These are phyloP conservation scores for Cucurbita ficifolia DNA, from an alignment of 306 rosid species.

Conservation along the genomic window DNA sequence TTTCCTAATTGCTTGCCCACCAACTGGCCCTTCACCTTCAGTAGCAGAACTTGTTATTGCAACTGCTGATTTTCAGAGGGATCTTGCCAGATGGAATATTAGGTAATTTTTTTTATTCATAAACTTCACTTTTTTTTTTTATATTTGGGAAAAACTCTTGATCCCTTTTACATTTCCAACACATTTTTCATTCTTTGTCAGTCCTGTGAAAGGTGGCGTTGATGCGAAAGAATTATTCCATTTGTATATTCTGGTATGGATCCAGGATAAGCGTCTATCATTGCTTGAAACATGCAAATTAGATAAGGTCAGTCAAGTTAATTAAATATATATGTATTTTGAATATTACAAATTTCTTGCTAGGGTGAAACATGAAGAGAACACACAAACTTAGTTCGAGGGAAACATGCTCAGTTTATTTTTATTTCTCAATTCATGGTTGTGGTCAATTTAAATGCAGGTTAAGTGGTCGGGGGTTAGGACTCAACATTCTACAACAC, in stretches of 20 bases:
- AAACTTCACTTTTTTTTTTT: neutral
- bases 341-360: neutral
- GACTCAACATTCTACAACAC: slow-evolving; percentile 91
- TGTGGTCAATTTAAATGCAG: slow-evolving; percentile 28
- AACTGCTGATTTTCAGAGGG: slow-evolving; percentile 88
- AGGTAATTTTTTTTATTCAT: slow-evolving; percentile 25
- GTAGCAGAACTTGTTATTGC: slow-evolving; percentile 91
- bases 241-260: slow-evolving; percentile 83
- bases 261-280: slow-evolving; percentile 71
- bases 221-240: slow-evolving; percentile 96
- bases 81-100: slow-evolving; percentile 62
- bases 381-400: neutral
- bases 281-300: slow-evolving; percentile 82
- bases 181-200: slow-evolving; percentile 21
- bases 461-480: slow-evolving; percentile 96
- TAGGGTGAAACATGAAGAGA: neutral
- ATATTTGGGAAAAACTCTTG: neutral
- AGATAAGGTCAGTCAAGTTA: slow-evolving; percentile 54
- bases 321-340: neutral
- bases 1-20: slow-evolving; percentile 94
- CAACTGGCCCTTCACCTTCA: slow-evolving; percentile 63
- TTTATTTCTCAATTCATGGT: neutral
- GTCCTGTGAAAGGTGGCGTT: slow-evolving; percentile 80
- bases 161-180: neutral
- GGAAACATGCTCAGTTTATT: neutral